Base-by-base conservation (phyloP, 108 stramenopile species). In the Mediolabrus comicus region DNA sequence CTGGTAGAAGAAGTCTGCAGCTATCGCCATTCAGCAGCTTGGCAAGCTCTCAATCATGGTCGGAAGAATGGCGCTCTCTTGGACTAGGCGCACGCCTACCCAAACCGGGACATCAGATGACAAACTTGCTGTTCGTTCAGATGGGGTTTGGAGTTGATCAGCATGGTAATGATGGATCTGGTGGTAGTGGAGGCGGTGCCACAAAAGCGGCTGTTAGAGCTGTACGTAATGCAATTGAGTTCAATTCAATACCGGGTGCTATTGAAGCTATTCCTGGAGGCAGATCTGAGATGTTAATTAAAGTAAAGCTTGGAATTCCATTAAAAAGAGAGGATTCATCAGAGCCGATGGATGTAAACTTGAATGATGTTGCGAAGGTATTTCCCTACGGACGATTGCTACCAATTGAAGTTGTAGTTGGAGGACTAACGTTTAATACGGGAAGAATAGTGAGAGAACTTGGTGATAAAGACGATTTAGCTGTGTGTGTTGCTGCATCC, bases 201-300 rank as follows among this genome's bases (percentile, higher is more conserved):
- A 92, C 91, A 24, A 88, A 90, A 69, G 89, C 87, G 9, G 77
- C 80, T 3, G 59, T 87, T 8, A 80, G 91, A 36, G 93, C 93
- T 25, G 87, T 90, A 8, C 71, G 93, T 1, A 92, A 92, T 70
- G 89, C 93, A 8, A 94, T 94, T 35, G 93, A 94, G 74, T 94
- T 92, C 76, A 94, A 94, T 67, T 81, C 80, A 1, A 90, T 94
- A 62, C 93, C 93, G 4, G 88, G 88, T 26, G 85, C 87, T 24
- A 88, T 91, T 72, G 83, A 86, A 56, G 63, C 83, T 32, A 22
- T 89, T 31, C 88, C 88, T 8, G 88, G 88, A 28, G 88, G 88
- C 3, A 57, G 88, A 26, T 64, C 72, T 28, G 84, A 78, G 52
- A 89, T 89, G 88, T 54, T 89, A 2, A 85, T 86, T 62, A 74